phyloP scores from a whole-genome alignment of 2,329 filamentous ascomycete genomes.

The Epichloe elymi region DNA sequence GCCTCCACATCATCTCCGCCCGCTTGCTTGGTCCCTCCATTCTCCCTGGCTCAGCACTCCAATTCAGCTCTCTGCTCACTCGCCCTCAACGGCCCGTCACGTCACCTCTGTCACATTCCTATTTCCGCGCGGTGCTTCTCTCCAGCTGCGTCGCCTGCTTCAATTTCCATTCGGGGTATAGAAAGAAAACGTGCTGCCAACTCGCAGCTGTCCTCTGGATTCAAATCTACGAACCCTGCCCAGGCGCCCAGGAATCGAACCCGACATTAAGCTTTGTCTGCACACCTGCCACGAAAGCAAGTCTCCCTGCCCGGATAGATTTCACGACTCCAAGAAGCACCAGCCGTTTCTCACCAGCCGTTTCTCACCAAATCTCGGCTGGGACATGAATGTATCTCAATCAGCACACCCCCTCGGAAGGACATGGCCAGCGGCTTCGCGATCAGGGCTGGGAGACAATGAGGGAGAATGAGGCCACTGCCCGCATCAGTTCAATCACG shows the following conservation, averaged over 20 bases:
- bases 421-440: constrained; percentile 19
- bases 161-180: not conserved
- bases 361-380: constrained; percentile 8
- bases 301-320: not conserved
- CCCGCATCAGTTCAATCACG: constrained; percentile 40
- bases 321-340: not conserved
- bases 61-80: too few species aligned
- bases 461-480: constrained; percentile 51
- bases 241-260: not conserved
- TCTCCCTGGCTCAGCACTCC: too few species aligned
- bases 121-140: not conserved
- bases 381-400: constrained; percentile 20
- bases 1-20: not conserved
- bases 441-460: constrained; percentile 37
- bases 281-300: not conserved
- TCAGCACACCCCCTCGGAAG: constrained; percentile 10
- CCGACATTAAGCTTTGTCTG: not conserved
- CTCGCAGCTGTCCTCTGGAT: not conserved
- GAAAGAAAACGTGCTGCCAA: too few species aligned
- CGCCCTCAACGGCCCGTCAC: not conserved
- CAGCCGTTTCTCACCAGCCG: not conserved
- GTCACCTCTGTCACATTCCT: not conserved
- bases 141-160: not conserved
- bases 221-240: not conserved
- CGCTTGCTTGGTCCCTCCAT: not conserved